phyloP scores from a whole-genome alignment of 1,284 basidiomycete species.

The Fereydounia khargensis region DNA sequence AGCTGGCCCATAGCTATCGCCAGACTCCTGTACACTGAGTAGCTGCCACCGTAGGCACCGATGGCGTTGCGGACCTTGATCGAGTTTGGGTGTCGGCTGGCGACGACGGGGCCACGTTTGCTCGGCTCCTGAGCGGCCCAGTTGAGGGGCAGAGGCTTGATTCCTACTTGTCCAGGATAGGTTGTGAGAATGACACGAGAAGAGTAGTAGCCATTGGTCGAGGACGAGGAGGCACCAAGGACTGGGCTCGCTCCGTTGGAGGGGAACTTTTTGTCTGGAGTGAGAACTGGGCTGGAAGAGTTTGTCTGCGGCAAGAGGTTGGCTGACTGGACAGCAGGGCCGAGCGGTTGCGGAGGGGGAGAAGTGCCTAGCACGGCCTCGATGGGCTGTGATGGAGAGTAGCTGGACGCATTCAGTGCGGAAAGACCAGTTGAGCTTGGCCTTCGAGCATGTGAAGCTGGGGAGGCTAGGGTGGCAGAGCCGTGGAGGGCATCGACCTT shows the following conservation, averaged over 20 bases:
- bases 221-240: conserved; percentile 11
- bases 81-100: conserved; percentile 76
- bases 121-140: conserved; percentile 75
- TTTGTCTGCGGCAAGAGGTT: conserved; percentile 26
- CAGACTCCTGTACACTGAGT: conserved; percentile 90
- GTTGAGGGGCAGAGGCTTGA: conserved; percentile 72
- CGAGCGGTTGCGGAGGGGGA: conserved; percentile 38
- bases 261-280: conserved; percentile 25
- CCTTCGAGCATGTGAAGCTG: conserved; percentile 26
- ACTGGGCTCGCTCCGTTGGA: not conserved
- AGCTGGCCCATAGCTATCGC: conserved; percentile 74
- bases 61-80: conserved; percentile 90
- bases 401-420: conserved; percentile 25
- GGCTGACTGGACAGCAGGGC: conserved; percentile 24
- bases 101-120: conserved; percentile 81
- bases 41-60: conserved; percentile 88
- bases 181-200: conserved; percentile 46
- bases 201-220: conserved; percentile 29
- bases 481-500: conserved; percentile 42
- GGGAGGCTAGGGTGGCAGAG: conserved; percentile 27
- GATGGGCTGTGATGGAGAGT: conserved; percentile 18
- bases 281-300: conserved; percentile 30
- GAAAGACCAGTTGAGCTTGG: conserved; percentile 34
- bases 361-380: conserved; percentile 29
- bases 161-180: conserved; percentile 57